These are phyloP conservation scores for Tagetes erecta DNA, from an alignment of 129 eudicot species.

Conservation along the genomic window DNA sequence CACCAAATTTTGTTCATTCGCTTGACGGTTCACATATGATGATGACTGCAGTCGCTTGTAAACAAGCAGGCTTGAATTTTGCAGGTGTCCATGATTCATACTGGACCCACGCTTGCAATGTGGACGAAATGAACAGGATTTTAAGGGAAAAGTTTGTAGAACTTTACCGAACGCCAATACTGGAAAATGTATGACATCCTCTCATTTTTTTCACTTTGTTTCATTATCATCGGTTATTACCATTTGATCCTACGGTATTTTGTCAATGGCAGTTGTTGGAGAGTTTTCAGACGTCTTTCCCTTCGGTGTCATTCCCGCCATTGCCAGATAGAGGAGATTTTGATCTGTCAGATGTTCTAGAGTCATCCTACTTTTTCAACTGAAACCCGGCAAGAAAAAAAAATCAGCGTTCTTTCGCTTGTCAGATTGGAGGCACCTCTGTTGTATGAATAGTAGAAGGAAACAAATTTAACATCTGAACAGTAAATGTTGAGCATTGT, in stretches of 20 bases:
- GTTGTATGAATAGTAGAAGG: slow-evolving; percentile 20
- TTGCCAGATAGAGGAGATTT: slow-evolving; percentile 93
- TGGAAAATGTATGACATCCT: slow-evolving; percentile 68
- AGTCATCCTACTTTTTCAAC: slow-evolving; percentile 90
- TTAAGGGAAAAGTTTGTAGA: slow-evolving; percentile 93
- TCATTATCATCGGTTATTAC: neutral
- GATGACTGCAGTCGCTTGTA: slow-evolving; percentile 97
- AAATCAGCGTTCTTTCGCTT: slow-evolving; percentile 15
- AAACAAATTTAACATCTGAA: neutral
- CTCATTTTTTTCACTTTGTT: neutral
- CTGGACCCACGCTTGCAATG: slow-evolving; percentile 98
- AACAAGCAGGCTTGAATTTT: slow-evolving; percentile 77
- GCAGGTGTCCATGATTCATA: slow-evolving; percentile 99
- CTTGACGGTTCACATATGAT: slow-evolving; percentile 98
- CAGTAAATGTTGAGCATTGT: slow-evolving; percentile 20
- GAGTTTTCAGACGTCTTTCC: slow-evolving; percentile 69
- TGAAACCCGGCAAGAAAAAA: slow-evolving; percentile 26
- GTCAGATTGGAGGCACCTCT: slow-evolving; percentile 12
- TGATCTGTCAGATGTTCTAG: slow-evolving; percentile 71
- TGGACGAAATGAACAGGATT: slow-evolving; percentile 76
- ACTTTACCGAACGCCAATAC: slow-evolving; percentile 73
- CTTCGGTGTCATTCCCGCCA: slow-evolving; percentile 72
- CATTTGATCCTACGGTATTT: slow-evolving; percentile 12
- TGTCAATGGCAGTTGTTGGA: slow-evolving; percentile 63
- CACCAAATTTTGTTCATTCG: slow-evolving; percentile 97